Conservation (phyloP, 148 eudicot species). For the Polygonum aviculare region DNA sequence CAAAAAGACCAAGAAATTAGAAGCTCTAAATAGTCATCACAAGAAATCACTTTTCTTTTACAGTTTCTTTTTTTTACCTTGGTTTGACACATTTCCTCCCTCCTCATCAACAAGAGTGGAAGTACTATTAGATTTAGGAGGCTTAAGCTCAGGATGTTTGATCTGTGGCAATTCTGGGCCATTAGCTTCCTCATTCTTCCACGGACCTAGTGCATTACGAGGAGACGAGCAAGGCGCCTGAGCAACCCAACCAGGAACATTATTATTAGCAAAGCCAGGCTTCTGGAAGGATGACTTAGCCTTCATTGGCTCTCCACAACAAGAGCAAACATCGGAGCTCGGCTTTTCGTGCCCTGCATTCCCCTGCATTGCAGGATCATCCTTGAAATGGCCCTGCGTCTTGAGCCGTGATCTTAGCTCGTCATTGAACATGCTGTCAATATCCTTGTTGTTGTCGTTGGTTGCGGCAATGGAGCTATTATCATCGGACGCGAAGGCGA, state of each 20-base stretch:
- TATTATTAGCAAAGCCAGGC: constrained; percentile 12
- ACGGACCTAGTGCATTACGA: constrained; percentile 28
- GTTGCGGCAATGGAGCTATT: constrained; percentile 28
- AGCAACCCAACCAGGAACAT: constrained; percentile 15
- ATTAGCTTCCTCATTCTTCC: constrained; percentile 50
- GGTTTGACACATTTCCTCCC: constrained; percentile 9
- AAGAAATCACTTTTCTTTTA: neutral
- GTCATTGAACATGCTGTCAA: constrained; percentile 43
- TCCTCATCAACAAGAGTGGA: constrained; percentile 33
- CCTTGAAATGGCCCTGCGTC: constrained; percentile 22
- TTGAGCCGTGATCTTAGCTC: constrained; percentile 29
- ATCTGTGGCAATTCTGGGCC: constrained; percentile 41
- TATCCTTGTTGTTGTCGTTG: constrained; percentile 41
- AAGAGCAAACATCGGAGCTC: constrained; percentile 38
- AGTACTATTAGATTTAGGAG: constrained; percentile 16
- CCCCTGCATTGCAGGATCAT: constrained; percentile 14
- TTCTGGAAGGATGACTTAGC: constrained; percentile 31
- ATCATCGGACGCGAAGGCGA: constrained; percentile 58
- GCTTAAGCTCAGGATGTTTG: constrained; percentile 45
- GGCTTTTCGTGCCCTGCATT: constrained; percentile 13
- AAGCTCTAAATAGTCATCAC: neutral
- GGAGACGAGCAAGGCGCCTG: constrained; percentile 61
- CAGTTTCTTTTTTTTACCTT: constrained; percentile 11
- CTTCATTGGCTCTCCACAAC: constrained; percentile 87
- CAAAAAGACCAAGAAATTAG: neutral